Conservation (phyloP, 768 basidiomycete species). For the Amanita subjunquillea region DNA sequence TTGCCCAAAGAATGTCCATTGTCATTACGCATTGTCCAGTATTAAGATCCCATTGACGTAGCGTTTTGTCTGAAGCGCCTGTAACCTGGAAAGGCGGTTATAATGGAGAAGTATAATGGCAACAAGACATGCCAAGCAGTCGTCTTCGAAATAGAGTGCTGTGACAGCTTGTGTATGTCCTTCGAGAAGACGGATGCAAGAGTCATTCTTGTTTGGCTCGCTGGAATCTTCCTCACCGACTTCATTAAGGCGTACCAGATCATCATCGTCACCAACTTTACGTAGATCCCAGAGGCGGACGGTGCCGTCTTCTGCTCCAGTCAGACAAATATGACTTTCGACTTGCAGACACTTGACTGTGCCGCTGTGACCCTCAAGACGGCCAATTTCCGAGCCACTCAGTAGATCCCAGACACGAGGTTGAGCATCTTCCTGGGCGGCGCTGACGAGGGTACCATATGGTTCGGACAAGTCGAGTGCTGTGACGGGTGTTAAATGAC, state of each 20-base stretch:
- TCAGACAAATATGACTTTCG: constrained; percentile 83
- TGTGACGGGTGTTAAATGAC: constrained; percentile 73
- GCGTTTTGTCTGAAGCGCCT: constrained; percentile 95
- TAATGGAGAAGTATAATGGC: constrained; percentile 2
- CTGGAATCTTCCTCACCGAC: constrained; percentile 36
- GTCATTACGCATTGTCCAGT: constrained; percentile 98
- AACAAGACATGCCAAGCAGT: constrained; percentile 60
- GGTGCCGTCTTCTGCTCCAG: constrained; percentile 81
- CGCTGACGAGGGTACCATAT: constrained; percentile 86
- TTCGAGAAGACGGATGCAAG: constrained; percentile 69
- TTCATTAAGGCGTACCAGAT: constrained; percentile 49
- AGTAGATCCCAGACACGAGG: constrained; percentile 95
- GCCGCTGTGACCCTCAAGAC: constrained; percentile 72
- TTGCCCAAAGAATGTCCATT: constrained; percentile 99
- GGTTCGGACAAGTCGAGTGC: constrained; percentile 95
- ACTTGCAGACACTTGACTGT: constrained; percentile 88
- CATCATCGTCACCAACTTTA: constrained; percentile 64
- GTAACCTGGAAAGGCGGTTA: constrained; percentile 57
- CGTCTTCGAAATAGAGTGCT: constrained; percentile 90
- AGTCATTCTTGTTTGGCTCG: constrained; percentile 33
- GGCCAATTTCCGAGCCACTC: constrained; percentile 78
- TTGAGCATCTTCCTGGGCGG: constrained; percentile 75
- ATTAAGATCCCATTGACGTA: constrained; percentile 95
- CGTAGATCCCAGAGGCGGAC: constrained; percentile 89
- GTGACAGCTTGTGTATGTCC: constrained; percentile 93